Evolutionary conservation across 2,329 filamentous ascomycete species (phyloP), one percentile per base, ranked within the genome.

Genomic region (Trichoderma sp.): DNA sequence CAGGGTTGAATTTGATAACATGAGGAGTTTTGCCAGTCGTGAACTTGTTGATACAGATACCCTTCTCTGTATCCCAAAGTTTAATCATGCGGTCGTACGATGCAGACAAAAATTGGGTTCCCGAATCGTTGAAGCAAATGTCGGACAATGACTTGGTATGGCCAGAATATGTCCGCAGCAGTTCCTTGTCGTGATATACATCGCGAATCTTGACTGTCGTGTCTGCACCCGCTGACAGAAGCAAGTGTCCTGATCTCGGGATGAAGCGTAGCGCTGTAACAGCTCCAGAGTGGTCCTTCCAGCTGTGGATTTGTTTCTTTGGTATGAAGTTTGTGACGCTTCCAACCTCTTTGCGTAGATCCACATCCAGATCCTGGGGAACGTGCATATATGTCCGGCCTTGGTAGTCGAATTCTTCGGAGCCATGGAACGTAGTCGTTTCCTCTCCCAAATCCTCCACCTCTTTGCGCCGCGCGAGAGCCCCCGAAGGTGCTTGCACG

Each of bases 341-440:
- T 80, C 94, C 94, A 62, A 88, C 84, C 76, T 97, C 95, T 85
- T 97, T 97, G 78, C 89, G 90, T 80, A 99, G 87, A 82, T 97
- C 94, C 82, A 98, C 88, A 81, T 95, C 94, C 85, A 98, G 86
- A 83, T 98, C 95, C 83, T 95, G 95, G 4, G 97, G 97, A 63
- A 98, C 89, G 85, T 99, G 97, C 96, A 99, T 98, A 83, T 98
- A 99, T 41, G 96, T 97, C 78, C 97, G 89, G 65, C 97, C 97
- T 83, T 97, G 94, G 86, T 99, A 99, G 83, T 99, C 97, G 87
- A 92, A 93, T 85, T 97, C 88, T 81, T 94, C 88, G 56, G 89
- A 89, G 77, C 95, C 97, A 81, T 98, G 93, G 85, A 98, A 99
- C 62, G 92, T 92, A 60, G 93, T 95, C 71, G 93, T 97, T 86